Evolutionary conservation across 116 monocot genomes (phyloP).

Genomic region (Dioscorea cayenensis): DNA sequence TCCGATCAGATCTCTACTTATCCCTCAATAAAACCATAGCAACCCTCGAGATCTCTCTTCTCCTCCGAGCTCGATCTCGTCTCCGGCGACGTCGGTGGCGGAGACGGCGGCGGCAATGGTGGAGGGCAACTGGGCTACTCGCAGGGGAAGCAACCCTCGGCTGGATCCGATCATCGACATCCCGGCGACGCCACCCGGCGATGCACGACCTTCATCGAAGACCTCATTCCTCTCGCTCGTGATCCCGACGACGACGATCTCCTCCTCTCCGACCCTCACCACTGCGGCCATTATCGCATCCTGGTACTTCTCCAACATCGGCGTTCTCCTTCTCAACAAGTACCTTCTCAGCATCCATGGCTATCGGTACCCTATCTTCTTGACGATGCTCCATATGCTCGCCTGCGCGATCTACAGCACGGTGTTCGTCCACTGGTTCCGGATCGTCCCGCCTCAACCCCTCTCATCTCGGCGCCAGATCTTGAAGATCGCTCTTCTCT

Average conservation of each 20-base stretch:
- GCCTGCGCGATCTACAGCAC: slow-evolving; percentile 61
- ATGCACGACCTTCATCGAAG: slow-evolving; percentile 5
- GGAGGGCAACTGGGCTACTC: slow-evolving; percentile 33
- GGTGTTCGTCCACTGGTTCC: slow-evolving; percentile 47
- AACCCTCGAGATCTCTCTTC: not conserved
- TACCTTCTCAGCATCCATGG: slow-evolving; percentile 81
- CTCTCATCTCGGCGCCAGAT: slow-evolving; percentile 61
- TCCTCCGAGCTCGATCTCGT: not conserved
- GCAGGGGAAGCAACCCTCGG: slow-evolving; percentile 69
- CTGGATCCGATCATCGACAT: slow-evolving; percentile 62
- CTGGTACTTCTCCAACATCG: slow-evolving; percentile 94
- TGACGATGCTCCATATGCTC: slow-evolving; percentile 82
- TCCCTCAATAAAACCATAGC: not conserved
- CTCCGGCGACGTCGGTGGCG: not conserved
- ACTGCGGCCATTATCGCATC: slow-evolving; percentile 60
- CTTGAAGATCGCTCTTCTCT: slow-evolving; percentile 68
- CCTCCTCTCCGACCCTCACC: slow-evolving; percentile 19
- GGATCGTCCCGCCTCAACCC: slow-evolving; percentile 53
- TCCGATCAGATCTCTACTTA: slow-evolving; percentile 1
- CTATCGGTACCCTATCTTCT: slow-evolving; percentile 78
- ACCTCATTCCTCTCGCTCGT: slow-evolving; percentile 10
- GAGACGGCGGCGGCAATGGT: slow-evolving; percentile 7
- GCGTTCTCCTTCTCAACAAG: slow-evolving; percentile 91
- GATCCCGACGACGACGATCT: not conserved
- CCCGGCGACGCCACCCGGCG: slow-evolving; percentile 51